Evolutionary conservation across 1,284 basidiomycete genomes (phyloP).

Genomic region (Fistulina hepatica): DNA sequence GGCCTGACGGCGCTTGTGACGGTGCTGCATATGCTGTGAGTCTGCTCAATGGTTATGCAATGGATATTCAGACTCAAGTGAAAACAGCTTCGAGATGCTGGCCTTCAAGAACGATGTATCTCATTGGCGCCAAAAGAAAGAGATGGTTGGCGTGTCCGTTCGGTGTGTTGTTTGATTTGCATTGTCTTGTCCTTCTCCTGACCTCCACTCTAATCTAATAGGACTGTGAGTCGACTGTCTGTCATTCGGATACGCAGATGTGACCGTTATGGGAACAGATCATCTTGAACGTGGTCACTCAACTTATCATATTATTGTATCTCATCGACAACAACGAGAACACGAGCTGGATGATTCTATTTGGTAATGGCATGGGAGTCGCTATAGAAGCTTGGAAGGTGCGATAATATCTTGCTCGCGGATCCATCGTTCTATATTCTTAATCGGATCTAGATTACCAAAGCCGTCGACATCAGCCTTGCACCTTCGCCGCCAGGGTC

Average conservation of each 20-base stretch:
- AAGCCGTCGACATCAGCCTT: slow-evolving; percentile 78
- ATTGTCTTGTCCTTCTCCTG: too few species aligned
- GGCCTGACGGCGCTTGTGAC: slow-evolving; percentile 75
- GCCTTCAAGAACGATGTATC: slow-evolving; percentile 91
- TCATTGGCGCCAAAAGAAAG: slow-evolving; percentile 91
- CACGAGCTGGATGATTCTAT: slow-evolving; percentile 93
- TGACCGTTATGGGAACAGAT: slow-evolving; percentile 37
- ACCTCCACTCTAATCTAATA: slow-evolving; percentile 17
- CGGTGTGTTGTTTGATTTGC: slow-evolving; percentile 36
- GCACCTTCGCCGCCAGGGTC: slow-evolving; percentile 60
- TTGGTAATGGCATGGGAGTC: slow-evolving; percentile 81
- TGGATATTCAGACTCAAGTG: slow-evolving; percentile 7
- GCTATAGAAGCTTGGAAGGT: slow-evolving; percentile 96
- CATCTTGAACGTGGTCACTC: slow-evolving; percentile 87
- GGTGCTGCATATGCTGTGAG: slow-evolving; percentile 77
- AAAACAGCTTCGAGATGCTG: slow-evolving; percentile 79
- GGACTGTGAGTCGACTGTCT: slow-evolving; percentile 36
- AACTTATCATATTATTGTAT: slow-evolving; percentile 83
- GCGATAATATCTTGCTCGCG: slow-evolving; percentile 13
- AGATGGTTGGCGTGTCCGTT: slow-evolving; percentile 76
- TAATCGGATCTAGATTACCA: slow-evolving; percentile 48
- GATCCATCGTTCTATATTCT: slow-evolving; percentile 9
- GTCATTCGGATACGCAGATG: too few species aligned
- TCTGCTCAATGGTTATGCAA: slow-evolving; percentile 11
- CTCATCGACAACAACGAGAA: slow-evolving; percentile 92